Evolutionary conservation across 2,329 filamentous ascomycete genomes (phyloP), one percentile per base, ranked within the genome.

Genomic region (Elsinoe perseae): DNA sequence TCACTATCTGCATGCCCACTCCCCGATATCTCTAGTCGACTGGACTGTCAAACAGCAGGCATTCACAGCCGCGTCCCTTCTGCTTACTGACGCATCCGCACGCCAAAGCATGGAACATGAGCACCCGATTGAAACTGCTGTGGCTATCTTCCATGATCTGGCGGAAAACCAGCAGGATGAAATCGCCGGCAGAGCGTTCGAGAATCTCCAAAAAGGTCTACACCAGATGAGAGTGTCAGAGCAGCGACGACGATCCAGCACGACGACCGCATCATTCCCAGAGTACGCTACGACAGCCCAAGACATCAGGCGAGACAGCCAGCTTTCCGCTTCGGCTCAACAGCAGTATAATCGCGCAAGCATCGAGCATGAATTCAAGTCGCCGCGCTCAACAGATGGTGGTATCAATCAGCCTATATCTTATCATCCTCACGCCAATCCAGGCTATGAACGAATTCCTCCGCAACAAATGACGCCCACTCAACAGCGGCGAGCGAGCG

Each of bases 1-100:
- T 56, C 62, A 75, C 25, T 77, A 75, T 64, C 74, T 76, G 62
- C 68, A 73, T 27, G 61, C 65, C n/a, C 70, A 73, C 38, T 63
- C 72, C 12, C 74, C 70, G 14, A 69, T 70, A 20, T 72, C 72
- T 1, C 64, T 77, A 30, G 70, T 77, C 34, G 76, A 72, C 60
- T 78, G 75, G 75, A 73, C 69, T 0, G 70, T 76, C 61, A 70
- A 70, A 32, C 76, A 78, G 58, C 73, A 77, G 64, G 74, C 75
- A 2, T 77, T 77, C 66, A 77, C 77, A 57, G 72, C 74, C 8
- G 72, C 70, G 58, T 77, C 77, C 74, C 74, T 78, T 20, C 62
- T 78, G 5, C 65, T 77, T 3, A 25, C 23, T 4, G 53, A 56
- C 27, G 25, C 28, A 23, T 25, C 23, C 4, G 18, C 25, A 32